Evolutionary conservation across 1,139 yeast genomes (phyloP).

Genomic region (Kodamaea arcana): DNA sequence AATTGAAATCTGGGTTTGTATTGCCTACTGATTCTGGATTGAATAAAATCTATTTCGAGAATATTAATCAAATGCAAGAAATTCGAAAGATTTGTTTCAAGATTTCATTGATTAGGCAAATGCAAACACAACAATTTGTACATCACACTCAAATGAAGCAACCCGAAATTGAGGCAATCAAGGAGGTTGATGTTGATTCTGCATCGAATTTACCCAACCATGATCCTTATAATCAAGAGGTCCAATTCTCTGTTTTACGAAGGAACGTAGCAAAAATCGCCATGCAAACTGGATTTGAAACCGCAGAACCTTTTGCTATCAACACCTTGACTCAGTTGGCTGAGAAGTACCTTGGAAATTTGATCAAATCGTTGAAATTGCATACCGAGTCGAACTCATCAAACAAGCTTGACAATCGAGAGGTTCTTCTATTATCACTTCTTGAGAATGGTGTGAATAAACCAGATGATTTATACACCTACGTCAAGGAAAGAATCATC

Average conservation of each 20-base stretch:
- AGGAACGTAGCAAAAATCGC: conserved; percentile 73
- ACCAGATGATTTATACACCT: conserved; percentile 72
- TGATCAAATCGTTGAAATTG: conserved; percentile 65
- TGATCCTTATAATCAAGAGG: conserved; percentile 50
- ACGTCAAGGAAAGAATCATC: conserved; percentile 67
- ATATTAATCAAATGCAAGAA: conserved; percentile 78
- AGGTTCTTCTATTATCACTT: conserved; percentile 58
- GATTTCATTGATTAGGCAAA: conserved; percentile 80
- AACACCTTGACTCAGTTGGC: conserved; percentile 82
- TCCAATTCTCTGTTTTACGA: conserved; percentile 64
- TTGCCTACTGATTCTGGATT: conserved; percentile 51
- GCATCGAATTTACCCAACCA: conserved; percentile 71
- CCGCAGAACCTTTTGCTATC: conserved; percentile 72
- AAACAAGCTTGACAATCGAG: conserved; percentile 39
- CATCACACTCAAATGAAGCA: conserved; percentile 73
- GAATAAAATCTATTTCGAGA: conserved; percentile 56
- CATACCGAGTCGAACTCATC: conserved; percentile 65
- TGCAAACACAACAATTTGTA: conserved; percentile 80
- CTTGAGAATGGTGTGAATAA: conserved; percentile 82
- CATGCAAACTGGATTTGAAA: conserved; percentile 93
- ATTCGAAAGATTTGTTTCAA: conserved; percentile 85
- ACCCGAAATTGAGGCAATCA: conserved; percentile 59
- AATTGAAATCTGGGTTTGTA: conserved; percentile 27
- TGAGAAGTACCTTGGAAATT: conserved; percentile 69
- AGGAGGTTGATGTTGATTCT: conserved; percentile 73